Evolutionary conservation across 2,329 filamentous ascomycete species (phyloP).

Genomic region (Furcasterigmium furcatum): DNA sequence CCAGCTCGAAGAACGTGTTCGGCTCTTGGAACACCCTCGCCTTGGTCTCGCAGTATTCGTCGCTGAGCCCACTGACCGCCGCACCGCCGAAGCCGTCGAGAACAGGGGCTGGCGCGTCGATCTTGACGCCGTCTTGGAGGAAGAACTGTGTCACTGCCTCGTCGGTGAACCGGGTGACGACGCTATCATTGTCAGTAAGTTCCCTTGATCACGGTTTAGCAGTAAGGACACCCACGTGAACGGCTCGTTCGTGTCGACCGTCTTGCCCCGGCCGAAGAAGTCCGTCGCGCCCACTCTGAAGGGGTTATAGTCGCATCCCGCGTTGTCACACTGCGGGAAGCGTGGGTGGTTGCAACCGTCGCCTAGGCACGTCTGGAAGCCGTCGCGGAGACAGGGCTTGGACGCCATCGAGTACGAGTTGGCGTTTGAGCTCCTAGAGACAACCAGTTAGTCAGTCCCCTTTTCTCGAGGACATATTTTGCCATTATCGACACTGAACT

Average conservation of each 20-base stretch:
- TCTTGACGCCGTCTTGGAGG: conserved; percentile 54
- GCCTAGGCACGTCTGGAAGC: conserved; percentile 6
- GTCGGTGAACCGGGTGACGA: conserved; percentile 56
- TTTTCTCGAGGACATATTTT: too few species aligned
- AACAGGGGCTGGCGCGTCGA: conserved; percentile 34
- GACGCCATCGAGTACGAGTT: conserved; percentile 34
- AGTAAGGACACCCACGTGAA: conserved; percentile 36
- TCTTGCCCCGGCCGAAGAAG: conserved; percentile 57
- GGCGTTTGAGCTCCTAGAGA: conserved; percentile 44
- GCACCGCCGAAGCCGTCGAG: neutral
- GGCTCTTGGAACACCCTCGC: neutral
- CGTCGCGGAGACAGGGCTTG: conserved; percentile 1
- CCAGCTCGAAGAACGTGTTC: neutral
- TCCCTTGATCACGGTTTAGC: too few species aligned
- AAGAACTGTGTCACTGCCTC: conserved; percentile 57
- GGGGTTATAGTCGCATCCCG: conserved; percentile 64
- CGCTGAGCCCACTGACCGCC: neutral
- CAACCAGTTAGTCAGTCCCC: too few species aligned
- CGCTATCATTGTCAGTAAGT: too few species aligned
- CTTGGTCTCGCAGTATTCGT: neutral
- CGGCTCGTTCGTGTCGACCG: conserved; percentile 51
- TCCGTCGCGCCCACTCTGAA: conserved; percentile 57
- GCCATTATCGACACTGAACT: too few species aligned
- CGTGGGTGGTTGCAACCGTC: conserved; percentile 15
- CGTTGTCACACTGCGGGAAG: conserved; percentile 56